Conservation (phyloP, 2,329 filamentous ascomycete species). For the Talaromyces verruculosus region DNA sequence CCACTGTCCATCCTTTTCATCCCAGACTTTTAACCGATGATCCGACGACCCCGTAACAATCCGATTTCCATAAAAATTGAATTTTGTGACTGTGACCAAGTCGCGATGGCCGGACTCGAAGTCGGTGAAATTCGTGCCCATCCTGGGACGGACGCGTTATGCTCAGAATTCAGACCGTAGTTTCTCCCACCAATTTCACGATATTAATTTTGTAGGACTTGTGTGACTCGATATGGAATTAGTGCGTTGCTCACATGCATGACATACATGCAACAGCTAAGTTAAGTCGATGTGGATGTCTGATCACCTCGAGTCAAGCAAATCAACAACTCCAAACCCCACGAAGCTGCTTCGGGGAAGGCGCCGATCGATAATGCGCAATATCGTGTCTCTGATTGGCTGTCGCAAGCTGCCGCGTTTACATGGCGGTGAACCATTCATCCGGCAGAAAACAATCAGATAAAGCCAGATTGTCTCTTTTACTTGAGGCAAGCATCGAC, state of each 20-base stretch:
- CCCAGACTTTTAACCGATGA: slow-evolving; percentile 89
- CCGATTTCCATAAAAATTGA: slow-evolving; percentile 89
- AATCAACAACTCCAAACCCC: slow-evolving; percentile 1
- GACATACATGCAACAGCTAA: not conserved
- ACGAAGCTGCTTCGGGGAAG: slow-evolving; percentile 19
- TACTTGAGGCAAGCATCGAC: not conserved
- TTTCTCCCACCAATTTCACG: not conserved
- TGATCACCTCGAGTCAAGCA: not conserved
- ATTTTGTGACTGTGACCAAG: slow-evolving; percentile 78
- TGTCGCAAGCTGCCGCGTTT: not conserved
- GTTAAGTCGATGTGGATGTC: not conserved
- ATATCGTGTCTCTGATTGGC: slow-evolving; percentile 17
- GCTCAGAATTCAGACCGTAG: not conserved
- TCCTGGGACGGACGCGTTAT: slow-evolving; percentile 23
- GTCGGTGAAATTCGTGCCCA: slow-evolving; percentile 42
- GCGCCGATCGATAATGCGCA: slow-evolving; percentile 15
- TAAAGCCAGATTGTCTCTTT: slow-evolving; percentile 36
- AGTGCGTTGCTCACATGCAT: not conserved
- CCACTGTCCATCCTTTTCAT: slow-evolving; percentile 73
- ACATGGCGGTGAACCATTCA: slow-evolving; percentile 28
- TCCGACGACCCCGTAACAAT: slow-evolving; percentile 90
- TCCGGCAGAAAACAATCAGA: slow-evolving; percentile 22
- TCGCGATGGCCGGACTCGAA: slow-evolving; percentile 54
- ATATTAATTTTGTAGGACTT: not conserved
- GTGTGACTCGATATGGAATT: not conserved